A percentile compares a stretch with the other conserved stretches of the same genome.
Conservation (phyloP, 2,329 filamentous ascomycete species). For the Stachybotrys chartarum region DNA sequence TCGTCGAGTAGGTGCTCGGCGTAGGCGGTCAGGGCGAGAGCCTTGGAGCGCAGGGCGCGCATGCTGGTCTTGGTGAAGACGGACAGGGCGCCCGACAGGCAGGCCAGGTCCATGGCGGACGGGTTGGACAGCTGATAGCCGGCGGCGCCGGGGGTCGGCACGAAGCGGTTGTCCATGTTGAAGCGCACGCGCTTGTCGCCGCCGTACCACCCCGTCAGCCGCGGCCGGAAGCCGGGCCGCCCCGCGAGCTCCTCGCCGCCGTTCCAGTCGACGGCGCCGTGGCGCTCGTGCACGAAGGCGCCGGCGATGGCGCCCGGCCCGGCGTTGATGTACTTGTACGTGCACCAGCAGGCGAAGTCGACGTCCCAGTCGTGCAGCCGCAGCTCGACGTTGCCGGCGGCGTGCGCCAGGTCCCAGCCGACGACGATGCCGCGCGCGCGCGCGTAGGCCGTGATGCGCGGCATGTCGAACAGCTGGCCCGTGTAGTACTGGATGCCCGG, state of each 20-base stretch:
- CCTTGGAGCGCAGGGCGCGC: constrained; percentile 60
- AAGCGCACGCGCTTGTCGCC: constrained; percentile 71
- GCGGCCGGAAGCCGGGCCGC: constrained; percentile 45
- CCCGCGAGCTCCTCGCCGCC: constrained; percentile 23
- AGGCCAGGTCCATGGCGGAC: constrained; percentile 70
- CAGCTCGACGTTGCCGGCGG: constrained; percentile 75
- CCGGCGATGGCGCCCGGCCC: constrained; percentile 78
- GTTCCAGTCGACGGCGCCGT: constrained; percentile 47
- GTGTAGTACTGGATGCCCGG: constrained; percentile 91
- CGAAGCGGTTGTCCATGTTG: constrained; percentile 75
- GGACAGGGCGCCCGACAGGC: constrained; percentile 64
- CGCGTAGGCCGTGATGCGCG: constrained; percentile 70
- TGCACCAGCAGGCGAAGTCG: constrained; percentile 90
- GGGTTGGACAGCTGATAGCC: constrained; percentile 83
- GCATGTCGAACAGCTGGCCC: constrained; percentile 80
- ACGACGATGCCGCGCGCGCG: constrained; percentile 63
- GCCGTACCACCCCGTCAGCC: constrained; percentile 83
- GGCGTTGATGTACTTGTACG: constrained; percentile 88
- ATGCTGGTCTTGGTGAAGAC: constrained; percentile 70
- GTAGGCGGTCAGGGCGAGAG: constrained; percentile 67
- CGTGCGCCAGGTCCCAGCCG: constrained; percentile 86
- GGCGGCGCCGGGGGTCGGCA: constrained; percentile 68
- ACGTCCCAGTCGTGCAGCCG: constrained; percentile 81
- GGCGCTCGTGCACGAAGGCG: constrained; percentile 70
- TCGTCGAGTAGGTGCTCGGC: constrained; percentile 58